Evolutionary conservation across 2,329 filamentous ascomycete species (phyloP), one percentile per base, ranked within the genome.

Genomic region (Claviceps monticola): DNA sequence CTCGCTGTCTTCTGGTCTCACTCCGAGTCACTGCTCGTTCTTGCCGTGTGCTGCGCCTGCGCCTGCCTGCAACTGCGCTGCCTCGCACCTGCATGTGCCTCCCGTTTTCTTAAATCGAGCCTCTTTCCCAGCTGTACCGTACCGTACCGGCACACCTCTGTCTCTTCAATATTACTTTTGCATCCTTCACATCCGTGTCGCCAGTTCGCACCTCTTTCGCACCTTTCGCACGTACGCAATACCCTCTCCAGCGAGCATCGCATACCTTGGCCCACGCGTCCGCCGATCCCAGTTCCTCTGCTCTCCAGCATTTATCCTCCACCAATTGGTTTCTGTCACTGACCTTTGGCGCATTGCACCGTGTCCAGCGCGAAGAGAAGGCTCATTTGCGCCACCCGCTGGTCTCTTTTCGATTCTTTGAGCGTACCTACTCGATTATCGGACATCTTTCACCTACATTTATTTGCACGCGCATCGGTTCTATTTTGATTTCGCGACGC

Each of bases 21-120:
- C 9, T 34, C 29, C 29, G 29, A 34, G 29, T 34, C 29, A 34
- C 43, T 38, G 19, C 37, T 51, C 26, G 45, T 45, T 51, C 44
- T 36, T 51, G 47, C 52, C 51, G 55, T 49, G 4, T 48, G 29
- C 54, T 34, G 54, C n/a, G 51, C 50, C 49, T 56, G 55, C 41
- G 51, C 49, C 51, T 53, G 55, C 58, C 29, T 53, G 50, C 21
- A 48, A 48, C 46, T 56, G 53, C 46, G 48, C 39, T 42, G 17
- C 39, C 44, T 48, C 54, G 54, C 39, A 52, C 49, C 42, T 56
- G 57, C 41, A 23, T 37, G n/a, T 36, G 47, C 45, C 44, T 37
- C 46, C 43, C 41, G n/a, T 47, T 45, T 49, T 49, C 36, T 37
- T 19, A 36, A 43, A 36, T 49, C 47, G 44, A 48, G 51, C 48